A percentile compares a stretch with the other conserved stretches of the same genome.
Conservation (phyloP, 2,329 filamentous ascomycete genomes). For the Cladosporium sp. region DNA sequence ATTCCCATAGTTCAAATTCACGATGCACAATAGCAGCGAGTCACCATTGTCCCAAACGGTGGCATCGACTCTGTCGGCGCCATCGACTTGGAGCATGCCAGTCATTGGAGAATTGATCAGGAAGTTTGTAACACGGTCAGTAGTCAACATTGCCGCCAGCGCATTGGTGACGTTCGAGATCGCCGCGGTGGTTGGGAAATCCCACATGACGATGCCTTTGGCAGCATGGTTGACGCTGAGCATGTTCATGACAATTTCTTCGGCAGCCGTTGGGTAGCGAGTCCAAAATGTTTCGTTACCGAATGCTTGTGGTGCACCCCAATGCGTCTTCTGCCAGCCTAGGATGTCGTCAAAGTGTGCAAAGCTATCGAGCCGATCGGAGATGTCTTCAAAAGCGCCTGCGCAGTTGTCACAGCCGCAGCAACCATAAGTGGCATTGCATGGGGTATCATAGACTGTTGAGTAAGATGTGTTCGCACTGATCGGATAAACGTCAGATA, state of each 20-base stretch:
- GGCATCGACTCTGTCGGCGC: slow-evolving; percentile 35
- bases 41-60: slow-evolving; percentile 37
- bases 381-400: slow-evolving; percentile 51
- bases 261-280: slow-evolving; percentile 40
- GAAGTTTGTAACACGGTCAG: slow-evolving; percentile 28
- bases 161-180: slow-evolving; percentile 32
- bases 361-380: slow-evolving; percentile 39
- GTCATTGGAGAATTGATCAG: slow-evolving; percentile 31
- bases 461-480: slow-evolving; percentile 53
- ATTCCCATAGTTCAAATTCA: slow-evolving; percentile 33
- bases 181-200: slow-evolving; percentile 41
- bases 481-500: slow-evolving; percentile 58
- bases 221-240: slow-evolving; percentile 47
- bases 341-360: slow-evolving; percentile 39
- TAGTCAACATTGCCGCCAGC: slow-evolving; percentile 40
- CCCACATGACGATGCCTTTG: slow-evolving; percentile 48
- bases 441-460: slow-evolving; percentile 51
- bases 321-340: slow-evolving; percentile 41
- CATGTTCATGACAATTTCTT: slow-evolving; percentile 46
- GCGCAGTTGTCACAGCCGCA: slow-evolving; percentile 60
- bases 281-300: slow-evolving; percentile 45
- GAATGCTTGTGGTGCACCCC: slow-evolving; percentile 49
- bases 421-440: slow-evolving; percentile 57
- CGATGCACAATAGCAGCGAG: slow-evolving; percentile 37
- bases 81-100: slow-evolving; percentile 21